phyloP scores from a whole-genome alignment of 169 alveolate genomes.

The Plasmodium falciparum region DNA sequence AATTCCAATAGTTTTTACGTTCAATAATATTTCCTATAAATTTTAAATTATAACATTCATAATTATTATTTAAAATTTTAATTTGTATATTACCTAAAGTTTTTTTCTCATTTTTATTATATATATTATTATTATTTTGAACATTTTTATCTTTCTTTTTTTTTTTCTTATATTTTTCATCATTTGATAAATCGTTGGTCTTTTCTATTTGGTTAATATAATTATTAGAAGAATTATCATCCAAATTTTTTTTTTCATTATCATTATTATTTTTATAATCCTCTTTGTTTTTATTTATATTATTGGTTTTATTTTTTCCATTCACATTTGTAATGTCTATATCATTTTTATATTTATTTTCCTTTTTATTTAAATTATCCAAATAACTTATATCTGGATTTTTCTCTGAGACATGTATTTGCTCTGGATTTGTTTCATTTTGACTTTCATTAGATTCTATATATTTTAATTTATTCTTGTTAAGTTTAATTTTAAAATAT shows the following conservation, averaged over 20 bases:
- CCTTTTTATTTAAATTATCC: not conserved
- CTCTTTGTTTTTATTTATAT: not conserved
- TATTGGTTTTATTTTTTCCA: not conserved
- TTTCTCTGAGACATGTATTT: not conserved
- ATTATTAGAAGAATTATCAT: too few species aligned
- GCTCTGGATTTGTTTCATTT: constrained; percentile 14
- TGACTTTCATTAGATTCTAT: not conserved
- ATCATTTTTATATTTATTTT: not conserved
- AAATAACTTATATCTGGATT: not conserved
- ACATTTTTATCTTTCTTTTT: constrained; percentile 6
- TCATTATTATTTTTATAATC: constrained; percentile 3
- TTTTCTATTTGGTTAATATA: too few species aligned
- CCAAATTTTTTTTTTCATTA: not conserved
- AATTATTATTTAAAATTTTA: constrained; percentile 53
- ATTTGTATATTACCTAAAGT: constrained; percentile 43
- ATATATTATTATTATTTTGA: not conserved
- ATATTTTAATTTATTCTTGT: constrained; percentile 32
- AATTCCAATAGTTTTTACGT: constrained; percentile 60
- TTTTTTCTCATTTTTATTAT: constrained; percentile 3
- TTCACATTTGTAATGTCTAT: not conserved
- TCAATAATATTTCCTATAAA: constrained; percentile 69
- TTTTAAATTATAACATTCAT: constrained; percentile 66
- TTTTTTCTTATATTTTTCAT: constrained; percentile 11
- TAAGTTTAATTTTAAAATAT: constrained; percentile 38
- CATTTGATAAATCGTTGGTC: not conserved